A percentile compares a stretch with the other conserved stretches of the same genome.
phyloP scores from a whole-genome alignment of 164 flowering plant species.

The Liquidambar formosana region DNA sequence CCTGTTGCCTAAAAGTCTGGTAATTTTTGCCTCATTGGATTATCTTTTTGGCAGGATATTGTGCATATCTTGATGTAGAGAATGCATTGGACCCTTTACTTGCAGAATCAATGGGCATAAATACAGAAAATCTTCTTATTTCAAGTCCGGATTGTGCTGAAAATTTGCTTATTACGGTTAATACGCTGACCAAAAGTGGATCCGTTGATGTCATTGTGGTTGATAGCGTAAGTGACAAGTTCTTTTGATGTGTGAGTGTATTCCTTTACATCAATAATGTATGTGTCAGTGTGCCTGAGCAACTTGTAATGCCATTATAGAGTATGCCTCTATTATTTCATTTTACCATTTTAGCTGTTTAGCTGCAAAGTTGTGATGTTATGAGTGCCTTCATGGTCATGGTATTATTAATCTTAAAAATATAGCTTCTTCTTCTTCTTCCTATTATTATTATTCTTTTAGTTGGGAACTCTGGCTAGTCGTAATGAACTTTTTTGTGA shows the following conservation, averaged over 20 bases:
- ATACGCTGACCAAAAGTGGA: slow-evolving; percentile 59
- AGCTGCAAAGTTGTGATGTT: too few species aligned
- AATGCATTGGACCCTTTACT: slow-evolving; percentile 76
- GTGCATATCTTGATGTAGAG: slow-evolving; percentile 92
- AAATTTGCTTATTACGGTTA: slow-evolving; percentile 43
- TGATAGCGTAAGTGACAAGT: slow-evolving; percentile 68
- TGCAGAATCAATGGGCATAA: slow-evolving; percentile 71
- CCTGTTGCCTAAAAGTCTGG: background rate
- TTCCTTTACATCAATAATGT: background rate
- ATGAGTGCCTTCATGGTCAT: too few species aligned
- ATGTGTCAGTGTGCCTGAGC: background rate
- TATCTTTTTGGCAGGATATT: slow-evolving; percentile 60
- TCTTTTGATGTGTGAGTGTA: background rate
- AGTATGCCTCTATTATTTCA: too few species aligned
- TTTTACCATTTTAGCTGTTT: too few species aligned
- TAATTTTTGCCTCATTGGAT: background rate
- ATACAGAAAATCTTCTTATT: slow-evolving; percentile 67
- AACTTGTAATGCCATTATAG: background rate
- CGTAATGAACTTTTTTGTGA: too few species aligned
- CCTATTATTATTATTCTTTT: too few species aligned
- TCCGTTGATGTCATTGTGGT: slow-evolving; percentile 76
- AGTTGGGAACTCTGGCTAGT: too few species aligned
- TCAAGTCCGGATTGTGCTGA: slow-evolving; percentile 76
- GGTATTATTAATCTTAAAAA: too few species aligned
- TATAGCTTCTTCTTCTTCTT: too few species aligned